Conservation (phyloP, 108 stramenopile species). For the Cyclotella choctawhatcheeana region DNA sequence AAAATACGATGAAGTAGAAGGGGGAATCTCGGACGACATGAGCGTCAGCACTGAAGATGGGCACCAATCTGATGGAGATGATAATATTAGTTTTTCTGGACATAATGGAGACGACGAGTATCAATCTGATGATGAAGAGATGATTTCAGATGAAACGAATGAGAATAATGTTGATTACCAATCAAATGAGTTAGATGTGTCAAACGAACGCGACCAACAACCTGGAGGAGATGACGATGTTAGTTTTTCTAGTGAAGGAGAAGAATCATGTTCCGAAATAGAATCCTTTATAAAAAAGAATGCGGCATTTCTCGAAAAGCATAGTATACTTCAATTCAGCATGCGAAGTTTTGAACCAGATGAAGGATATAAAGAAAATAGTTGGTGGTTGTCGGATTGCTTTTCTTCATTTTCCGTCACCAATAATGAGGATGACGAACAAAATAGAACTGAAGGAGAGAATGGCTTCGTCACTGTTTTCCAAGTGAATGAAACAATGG, state of each 20-base stretch:
- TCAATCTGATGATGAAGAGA: too few species aligned
- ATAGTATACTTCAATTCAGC: not conserved
- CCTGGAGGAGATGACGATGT: not conserved
- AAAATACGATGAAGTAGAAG: too few species aligned
- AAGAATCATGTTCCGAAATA: not conserved
- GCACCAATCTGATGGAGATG: too few species aligned
- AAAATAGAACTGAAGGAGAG: not conserved
- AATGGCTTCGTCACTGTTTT: not conserved
- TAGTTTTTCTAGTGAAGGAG: not conserved
- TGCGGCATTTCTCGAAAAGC: not conserved
- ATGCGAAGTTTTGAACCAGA: not conserved
- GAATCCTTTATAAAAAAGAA: not conserved
- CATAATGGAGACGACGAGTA: too few species aligned
- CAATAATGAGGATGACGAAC: not conserved
- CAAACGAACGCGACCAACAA: too few species aligned
- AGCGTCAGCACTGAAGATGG: too few species aligned
- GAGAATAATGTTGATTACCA: too few species aligned
- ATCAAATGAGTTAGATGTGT: too few species aligned
- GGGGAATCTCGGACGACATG: too few species aligned
- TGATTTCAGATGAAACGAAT: too few species aligned
- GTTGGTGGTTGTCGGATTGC: not conserved
- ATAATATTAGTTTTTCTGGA: too few species aligned
- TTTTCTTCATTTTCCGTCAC: not conserved
- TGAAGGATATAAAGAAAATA: not conserved
- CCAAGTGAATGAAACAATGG: not conserved